These are phyloP conservation scores for Raffaelea ambrosiae DNA, from an alignment of 2,329 filamentous ascomycete genomes.

Conservation along the genomic window DNA sequence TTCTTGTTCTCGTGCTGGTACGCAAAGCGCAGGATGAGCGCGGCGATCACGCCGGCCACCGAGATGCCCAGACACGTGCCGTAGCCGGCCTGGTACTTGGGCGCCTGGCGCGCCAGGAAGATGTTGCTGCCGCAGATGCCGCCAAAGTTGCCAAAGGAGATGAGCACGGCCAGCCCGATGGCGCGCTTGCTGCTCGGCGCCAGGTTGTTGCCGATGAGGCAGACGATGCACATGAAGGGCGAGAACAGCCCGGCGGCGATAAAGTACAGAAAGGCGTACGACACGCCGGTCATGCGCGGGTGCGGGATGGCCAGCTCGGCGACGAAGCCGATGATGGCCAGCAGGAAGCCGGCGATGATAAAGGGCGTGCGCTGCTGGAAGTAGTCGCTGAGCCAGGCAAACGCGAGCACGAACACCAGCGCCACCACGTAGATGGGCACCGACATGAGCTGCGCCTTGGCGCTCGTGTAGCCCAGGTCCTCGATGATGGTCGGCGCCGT, in stretches of 20 bases:
- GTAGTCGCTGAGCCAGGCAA: slow-evolving; percentile 2
- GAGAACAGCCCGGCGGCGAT: slow-evolving; percentile 36
- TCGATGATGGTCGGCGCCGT: slow-evolving; percentile 33
- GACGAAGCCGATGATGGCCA: slow-evolving; percentile 1
- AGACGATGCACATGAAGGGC: slow-evolving; percentile 22
- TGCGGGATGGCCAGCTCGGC: slow-evolving; percentile 5
- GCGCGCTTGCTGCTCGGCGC: slow-evolving; percentile 1
- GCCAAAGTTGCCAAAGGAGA: slow-evolving; percentile 28
- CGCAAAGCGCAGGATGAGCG: slow-evolving; percentile 6
- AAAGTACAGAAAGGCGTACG: slow-evolving; percentile 29
- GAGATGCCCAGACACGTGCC: slow-evolving; percentile 9
- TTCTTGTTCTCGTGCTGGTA: slow-evolving; percentile 6
- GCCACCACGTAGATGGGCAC: slow-evolving; percentile 8
- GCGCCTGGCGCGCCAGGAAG: slow-evolving; percentile 23
- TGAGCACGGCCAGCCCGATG: slow-evolving; percentile 1
- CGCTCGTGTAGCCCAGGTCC: slow-evolving; percentile 26
- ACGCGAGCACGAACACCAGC: slow-evolving; percentile 20
- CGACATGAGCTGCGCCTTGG: slow-evolving; percentile 9
- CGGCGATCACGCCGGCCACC: slow-evolving; percentile 8
- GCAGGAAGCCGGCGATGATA: not conserved
- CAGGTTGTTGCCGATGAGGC: slow-evolving; percentile 14
- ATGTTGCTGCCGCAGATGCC: slow-evolving; percentile 28
- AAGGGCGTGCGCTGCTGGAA: slow-evolving; percentile 2
- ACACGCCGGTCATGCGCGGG: slow-evolving; percentile 20
- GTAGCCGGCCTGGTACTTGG: slow-evolving; percentile 17